phyloP scores from a whole-genome alignment of 192 early-diverging fungal species.

The Gryganskiella cystojenkinii region DNA sequence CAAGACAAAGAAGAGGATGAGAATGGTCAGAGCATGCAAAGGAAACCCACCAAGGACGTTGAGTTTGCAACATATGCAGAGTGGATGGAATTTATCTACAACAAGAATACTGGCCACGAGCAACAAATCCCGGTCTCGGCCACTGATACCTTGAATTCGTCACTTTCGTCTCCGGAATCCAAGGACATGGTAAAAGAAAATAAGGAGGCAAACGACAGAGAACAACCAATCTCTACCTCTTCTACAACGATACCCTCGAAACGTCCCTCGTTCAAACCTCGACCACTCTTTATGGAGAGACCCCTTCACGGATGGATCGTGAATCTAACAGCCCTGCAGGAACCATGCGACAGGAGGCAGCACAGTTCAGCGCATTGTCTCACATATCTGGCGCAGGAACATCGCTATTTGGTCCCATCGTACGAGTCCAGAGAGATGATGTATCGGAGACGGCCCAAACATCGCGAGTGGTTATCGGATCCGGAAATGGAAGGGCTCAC shows the following conservation, averaged over 20 bases:
- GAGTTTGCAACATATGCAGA: conserved; percentile 10
- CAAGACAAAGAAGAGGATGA: no score
- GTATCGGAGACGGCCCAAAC: no score
- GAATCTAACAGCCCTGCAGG: conserved; percentile 21
- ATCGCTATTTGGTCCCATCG: conserved; percentile 23
- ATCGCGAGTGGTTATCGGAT: no score
- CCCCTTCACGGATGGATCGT: conserved; percentile 32
- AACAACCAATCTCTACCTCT: no score
- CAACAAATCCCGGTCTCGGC: background rate
- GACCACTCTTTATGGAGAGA: conserved; percentile 19
- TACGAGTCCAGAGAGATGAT: background rate
- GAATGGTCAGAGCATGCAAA: no score
- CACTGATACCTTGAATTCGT: no score
- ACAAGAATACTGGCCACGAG: background rate
- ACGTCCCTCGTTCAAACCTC: background rate
- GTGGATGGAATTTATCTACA: conserved; percentile 16
- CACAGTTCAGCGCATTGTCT: conserved; percentile 47
- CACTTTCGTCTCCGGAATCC: background rate
- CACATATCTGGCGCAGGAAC: conserved; percentile 24
- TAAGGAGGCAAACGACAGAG: no score
- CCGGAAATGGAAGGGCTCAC: no score
- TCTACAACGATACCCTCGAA: no score
- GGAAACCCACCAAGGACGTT: no score
- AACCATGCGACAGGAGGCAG: conserved; percentile 18
- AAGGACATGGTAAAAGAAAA: background rate